Percentiles rank a stretch among this genome's conserved stretches.
Evolutionary conservation across 176 grass and related monocot species (phyloP).

Genomic region (Oryza glaberrima): DNA sequence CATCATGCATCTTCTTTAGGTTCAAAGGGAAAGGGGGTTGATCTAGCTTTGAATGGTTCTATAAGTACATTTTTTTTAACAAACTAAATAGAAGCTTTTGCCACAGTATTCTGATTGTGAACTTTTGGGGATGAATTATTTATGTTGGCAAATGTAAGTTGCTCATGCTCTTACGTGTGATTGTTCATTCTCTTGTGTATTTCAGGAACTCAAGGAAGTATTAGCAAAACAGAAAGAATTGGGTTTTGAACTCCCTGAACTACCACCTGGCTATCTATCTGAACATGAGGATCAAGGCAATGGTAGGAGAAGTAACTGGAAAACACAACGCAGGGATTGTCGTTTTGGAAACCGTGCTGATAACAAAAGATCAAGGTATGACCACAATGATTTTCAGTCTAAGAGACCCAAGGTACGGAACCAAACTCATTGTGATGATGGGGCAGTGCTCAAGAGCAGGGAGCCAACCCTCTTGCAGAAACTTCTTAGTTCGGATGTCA

Average conservation of each 20-base stretch:
- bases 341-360: conserved; percentile 49
- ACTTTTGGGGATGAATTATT: conserved; percentile 25
- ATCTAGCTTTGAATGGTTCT: conserved; percentile 29
- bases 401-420: conserved; percentile 52
- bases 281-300: conserved; percentile 45
- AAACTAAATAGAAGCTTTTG: conserved; percentile 32
- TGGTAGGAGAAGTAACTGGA: conserved; percentile 42
- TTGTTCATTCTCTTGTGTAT: conserved; percentile 19
- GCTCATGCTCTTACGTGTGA: conserved; percentile 8
- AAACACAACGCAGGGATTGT: conserved; percentile 26
- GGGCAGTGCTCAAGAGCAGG: conserved; percentile 38
- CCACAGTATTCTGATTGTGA: not conserved
- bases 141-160: conserved; percentile 21
- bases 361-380: conserved; percentile 63
- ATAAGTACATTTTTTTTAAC: not conserved
- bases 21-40: not conserved
- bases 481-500: conserved; percentile 78
- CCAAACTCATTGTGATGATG: not conserved
- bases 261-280: conserved; percentile 76
- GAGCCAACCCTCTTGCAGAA: conserved; percentile 85
- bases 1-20: conserved; percentile 28
- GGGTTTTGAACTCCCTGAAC: conserved; percentile 83
- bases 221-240: conserved; percentile 86
- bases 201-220: conserved; percentile 89
- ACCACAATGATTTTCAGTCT: conserved; percentile 34